Conservation (phyloP, 2,329 filamentous ascomycete genomes). For the Colletotrichum karsti region DNA sequence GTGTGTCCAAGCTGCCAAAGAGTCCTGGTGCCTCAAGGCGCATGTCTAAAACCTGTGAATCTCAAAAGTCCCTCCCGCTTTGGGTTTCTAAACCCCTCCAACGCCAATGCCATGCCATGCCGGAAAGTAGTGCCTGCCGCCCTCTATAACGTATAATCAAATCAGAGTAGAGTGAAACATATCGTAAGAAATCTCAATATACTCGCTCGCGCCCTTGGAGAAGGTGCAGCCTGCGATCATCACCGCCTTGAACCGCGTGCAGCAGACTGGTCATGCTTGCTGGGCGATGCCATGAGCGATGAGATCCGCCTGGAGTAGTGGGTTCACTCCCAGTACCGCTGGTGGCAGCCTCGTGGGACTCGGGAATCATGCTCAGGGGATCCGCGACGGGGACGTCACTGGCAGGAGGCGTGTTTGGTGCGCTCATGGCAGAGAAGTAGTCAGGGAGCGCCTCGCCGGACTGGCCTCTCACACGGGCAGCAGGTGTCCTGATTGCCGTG, state of each 20-base stretch:
- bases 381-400: constrained; percentile 36
- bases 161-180: constrained; percentile 1
- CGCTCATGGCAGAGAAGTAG: constrained; percentile 69
- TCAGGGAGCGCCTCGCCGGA: constrained; percentile 66
- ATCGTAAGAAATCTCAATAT: constrained; percentile 26
- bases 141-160: not conserved
- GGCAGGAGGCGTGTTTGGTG: constrained; percentile 56
- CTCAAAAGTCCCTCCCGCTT: not conserved
- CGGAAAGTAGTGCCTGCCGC: not conserved
- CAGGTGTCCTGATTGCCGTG: constrained; percentile 74
- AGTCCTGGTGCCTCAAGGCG: constrained; percentile 25
- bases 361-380: constrained; percentile 39
- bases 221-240: constrained; percentile 41
- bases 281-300: constrained; percentile 26
- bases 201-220: constrained; percentile 46
- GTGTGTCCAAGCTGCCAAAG: constrained; percentile 9
- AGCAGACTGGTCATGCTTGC: constrained; percentile 27
- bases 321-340: constrained; percentile 5
- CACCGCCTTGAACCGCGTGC: constrained; percentile 19
- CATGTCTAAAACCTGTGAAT: constrained; percentile 9
- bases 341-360: constrained; percentile 24
- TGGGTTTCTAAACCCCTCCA: not conserved
- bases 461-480: constrained; percentile 61
- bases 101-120: constrained; percentile 21
- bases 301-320: constrained; percentile 16